Evolutionary conservation across 768 basidiomycete genomes (phyloP).

Genomic region (Suillus subaureus): DNA sequence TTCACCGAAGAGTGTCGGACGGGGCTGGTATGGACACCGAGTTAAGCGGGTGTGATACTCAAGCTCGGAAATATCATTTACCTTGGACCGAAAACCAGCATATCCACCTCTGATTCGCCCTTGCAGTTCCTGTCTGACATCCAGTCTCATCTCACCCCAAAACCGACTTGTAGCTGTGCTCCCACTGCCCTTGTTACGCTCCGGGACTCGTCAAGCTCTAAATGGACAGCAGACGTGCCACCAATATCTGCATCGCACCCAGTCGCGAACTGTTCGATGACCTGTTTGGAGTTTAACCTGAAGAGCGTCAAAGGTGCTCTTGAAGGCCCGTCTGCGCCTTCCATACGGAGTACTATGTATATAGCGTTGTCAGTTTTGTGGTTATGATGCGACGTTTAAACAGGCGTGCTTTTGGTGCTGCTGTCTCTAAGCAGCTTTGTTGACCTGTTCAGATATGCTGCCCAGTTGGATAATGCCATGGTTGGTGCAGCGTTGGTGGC

Average conservation of each 20-base stretch:
- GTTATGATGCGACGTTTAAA: constrained; percentile 14
- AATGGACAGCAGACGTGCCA: constrained; percentile 73
- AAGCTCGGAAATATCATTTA: constrained; percentile 26
- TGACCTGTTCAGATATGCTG: constrained; percentile 41
- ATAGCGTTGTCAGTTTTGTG: constrained; percentile 16
- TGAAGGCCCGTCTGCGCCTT: constrained; percentile 66
- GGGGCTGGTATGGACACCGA: constrained; percentile 45
- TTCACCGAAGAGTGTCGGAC: constrained; percentile 87
- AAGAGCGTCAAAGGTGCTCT: constrained; percentile 67
- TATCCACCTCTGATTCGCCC: constrained; percentile 82
- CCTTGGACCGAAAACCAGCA: constrained; percentile 88
- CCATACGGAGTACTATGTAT: constrained; percentile 68
- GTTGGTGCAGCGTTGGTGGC: neutral
- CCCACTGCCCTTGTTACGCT: constrained; percentile 46
- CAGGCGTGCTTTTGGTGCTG: constrained; percentile 42
- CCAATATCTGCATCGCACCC: constrained; percentile 93
- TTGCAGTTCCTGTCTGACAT: constrained; percentile 66
- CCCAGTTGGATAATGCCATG: constrained; percentile 30
- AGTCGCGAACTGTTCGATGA: constrained; percentile 64
- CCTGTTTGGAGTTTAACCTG: constrained; percentile 59
- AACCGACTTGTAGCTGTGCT: constrained; percentile 65
- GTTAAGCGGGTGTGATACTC: neutral
- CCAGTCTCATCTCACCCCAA: constrained; percentile 77
- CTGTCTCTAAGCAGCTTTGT: constrained; percentile 41
- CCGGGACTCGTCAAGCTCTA: constrained; percentile 66